A percentile compares a stretch with the other conserved stretches of the same genome.
Evolutionary conservation across 805 yeast genomes (phyloP).

Genomic region (Brettanomyces anomalus): DNA sequence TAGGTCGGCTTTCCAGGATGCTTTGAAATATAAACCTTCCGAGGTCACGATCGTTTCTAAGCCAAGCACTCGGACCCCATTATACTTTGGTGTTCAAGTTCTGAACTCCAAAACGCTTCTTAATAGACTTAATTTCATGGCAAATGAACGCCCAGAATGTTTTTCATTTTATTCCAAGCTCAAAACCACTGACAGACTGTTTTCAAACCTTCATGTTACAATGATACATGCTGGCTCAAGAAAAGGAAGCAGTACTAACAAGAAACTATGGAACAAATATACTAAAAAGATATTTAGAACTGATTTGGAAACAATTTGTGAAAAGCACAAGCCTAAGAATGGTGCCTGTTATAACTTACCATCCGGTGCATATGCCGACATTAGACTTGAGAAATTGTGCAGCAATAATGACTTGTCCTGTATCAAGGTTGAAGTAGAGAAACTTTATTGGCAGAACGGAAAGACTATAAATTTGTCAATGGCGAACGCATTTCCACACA

Average conservation of each 20-base stretch:
- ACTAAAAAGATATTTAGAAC: conserved; percentile 6
- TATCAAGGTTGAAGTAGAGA: conserved; percentile 34
- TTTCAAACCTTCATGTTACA: conserved; percentile 58
- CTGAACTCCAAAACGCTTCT: conserved; percentile 9
- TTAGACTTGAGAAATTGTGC: conserved; percentile 36
- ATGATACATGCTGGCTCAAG: conserved; percentile 36
- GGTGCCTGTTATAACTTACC: conserved; percentile 10
- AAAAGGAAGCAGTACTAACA: conserved; percentile 7
- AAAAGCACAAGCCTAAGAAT: conserved; percentile 2
- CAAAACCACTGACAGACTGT: conserved; percentile 31
- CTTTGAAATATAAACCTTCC: conserved; percentile 47
- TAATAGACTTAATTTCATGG: not conserved
- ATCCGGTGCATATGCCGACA: conserved; percentile 22
- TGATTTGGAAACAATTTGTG: conserved; percentile 5
- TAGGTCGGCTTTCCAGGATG: conserved; percentile 38
- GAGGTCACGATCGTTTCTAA: conserved; percentile 27
- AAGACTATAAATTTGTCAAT: conserved; percentile 10
- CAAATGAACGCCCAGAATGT: conserved; percentile 9
- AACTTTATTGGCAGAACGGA: conserved; percentile 5
- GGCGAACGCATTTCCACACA: conserved; percentile 47
- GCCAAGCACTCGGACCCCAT: conserved; percentile 21
- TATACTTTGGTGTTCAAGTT: conserved; percentile 38
- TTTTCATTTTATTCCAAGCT: not conserved
- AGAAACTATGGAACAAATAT: conserved; percentile 14
- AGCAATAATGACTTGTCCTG: conserved; percentile 49